Percentiles rank a stretch among this genome's conserved stretches.
Conservation (phyloP, 768 basidiomycete genomes). For the Leucosporidium scottii region DNA sequence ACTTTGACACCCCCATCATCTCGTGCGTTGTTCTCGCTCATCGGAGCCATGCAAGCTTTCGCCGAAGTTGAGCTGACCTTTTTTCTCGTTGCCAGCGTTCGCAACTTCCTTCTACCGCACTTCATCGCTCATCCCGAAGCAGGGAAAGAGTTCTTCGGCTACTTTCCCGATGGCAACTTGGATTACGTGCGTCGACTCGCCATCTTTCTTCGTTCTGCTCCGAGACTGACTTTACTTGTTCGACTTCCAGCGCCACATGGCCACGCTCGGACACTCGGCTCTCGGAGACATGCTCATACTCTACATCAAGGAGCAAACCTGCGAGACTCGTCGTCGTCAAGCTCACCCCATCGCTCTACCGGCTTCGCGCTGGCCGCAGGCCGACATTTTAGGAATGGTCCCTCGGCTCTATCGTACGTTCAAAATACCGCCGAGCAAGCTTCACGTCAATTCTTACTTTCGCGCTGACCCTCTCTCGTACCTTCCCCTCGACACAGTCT, state of each 20-base stretch:
- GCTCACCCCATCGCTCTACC: neutral
- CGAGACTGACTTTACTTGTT: neutral
- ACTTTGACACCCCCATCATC: conserved; percentile 22
- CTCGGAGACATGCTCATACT: conserved; percentile 27
- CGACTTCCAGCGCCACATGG: neutral
- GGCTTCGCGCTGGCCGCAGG: neutral
- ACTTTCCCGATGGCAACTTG: no score
- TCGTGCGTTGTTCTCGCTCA: conserved; percentile 3
- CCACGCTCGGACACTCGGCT: conserved; percentile 6
- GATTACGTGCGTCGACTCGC: no score
- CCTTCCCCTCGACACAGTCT: no score
- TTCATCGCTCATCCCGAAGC: conserved; percentile 15
- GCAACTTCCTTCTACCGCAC: conserved; percentile 23
- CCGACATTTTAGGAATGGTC: neutral
- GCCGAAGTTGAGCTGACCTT: neutral
- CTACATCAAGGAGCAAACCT: conserved; percentile 17
- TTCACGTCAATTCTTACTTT: no score
- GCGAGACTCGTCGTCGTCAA: neutral
- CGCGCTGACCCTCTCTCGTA: no score
- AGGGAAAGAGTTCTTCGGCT: conserved; percentile 7
- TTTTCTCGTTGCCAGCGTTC: conserved; percentile 4
- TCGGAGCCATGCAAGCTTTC: fast-evolving
- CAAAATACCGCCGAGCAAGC: no score
- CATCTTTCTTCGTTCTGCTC: no score
- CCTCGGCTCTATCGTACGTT: neutral